These are phyloP conservation scores for Colletotrichum scovillei DNA, from an alignment of 2,329 filamentous ascomycete genomes.

Conservation along the genomic window DNA sequence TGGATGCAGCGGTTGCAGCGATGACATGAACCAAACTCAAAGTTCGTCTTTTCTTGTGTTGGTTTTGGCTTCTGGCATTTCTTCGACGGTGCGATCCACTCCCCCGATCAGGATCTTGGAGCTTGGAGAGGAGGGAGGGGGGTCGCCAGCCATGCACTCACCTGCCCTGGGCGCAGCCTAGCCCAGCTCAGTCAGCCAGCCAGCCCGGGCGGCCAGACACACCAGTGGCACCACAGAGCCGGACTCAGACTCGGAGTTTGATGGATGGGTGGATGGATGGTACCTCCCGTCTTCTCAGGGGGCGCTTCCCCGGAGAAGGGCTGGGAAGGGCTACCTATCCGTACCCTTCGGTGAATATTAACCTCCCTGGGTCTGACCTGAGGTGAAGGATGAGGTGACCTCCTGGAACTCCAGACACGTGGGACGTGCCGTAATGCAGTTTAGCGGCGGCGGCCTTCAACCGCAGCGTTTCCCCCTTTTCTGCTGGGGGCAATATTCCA, in stretches of 20 bases:
- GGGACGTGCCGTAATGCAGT: slow-evolving; percentile 30
- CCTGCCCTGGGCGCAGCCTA: slow-evolving; percentile 20
- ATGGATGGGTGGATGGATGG: slow-evolving; percentile 8
- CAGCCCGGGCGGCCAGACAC: slow-evolving; percentile 14
- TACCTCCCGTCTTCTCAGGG: slow-evolving; percentile 22
- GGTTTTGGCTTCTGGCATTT: slow-evolving; percentile 35
- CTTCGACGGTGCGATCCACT: slow-evolving; percentile 33
- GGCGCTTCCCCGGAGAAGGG: slow-evolving; percentile 18
- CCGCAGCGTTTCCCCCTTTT: slow-evolving; percentile 13
- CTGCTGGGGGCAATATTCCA: not conserved
- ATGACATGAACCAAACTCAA: slow-evolving; percentile 36
- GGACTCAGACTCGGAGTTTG: slow-evolving; percentile 5
- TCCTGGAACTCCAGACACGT: slow-evolving; percentile 26
- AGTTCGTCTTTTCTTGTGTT: slow-evolving; percentile 35
- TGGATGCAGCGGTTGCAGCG: slow-evolving; percentile 29
- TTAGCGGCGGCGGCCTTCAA: slow-evolving; percentile 29
- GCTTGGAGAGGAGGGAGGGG: not conserved
- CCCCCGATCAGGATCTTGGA: slow-evolving; percentile 33
- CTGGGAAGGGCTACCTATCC: not conserved
- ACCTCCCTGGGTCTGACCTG: slow-evolving; percentile 1
- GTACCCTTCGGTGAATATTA: slow-evolving; percentile 31
- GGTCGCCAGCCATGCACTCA: slow-evolving; percentile 16
- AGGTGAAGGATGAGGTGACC: not conserved
- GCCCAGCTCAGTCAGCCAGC: slow-evolving; percentile 12
- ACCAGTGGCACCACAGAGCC: slow-evolving; percentile 2